These are phyloP conservation scores for Verticillium tricorpus DNA, from an alignment of 2,329 filamentous ascomycete species.

Conservation along the genomic window DNA sequence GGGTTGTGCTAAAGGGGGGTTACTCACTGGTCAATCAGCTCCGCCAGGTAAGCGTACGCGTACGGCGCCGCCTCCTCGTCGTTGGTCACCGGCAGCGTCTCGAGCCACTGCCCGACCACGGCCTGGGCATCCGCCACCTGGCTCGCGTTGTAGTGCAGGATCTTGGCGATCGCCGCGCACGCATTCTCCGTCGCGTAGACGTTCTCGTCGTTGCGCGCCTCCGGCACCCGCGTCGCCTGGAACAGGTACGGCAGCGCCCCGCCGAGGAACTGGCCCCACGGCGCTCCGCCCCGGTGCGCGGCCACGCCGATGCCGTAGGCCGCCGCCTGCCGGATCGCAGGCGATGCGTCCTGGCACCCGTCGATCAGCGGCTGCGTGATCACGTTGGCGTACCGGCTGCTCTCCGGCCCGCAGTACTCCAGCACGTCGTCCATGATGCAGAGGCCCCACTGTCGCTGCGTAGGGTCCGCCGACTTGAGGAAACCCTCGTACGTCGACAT, in stretches of 20 bases:
- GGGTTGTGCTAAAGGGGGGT: too few species aligned
- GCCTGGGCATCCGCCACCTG: conserved; percentile 73
- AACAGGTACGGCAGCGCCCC: conserved; percentile 78
- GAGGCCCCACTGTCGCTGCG: conserved; percentile 96
- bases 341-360: conserved; percentile 79
- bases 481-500: conserved; percentile 83
- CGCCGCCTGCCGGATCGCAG: conserved; percentile 91
- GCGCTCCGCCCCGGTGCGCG: conserved; percentile 81
- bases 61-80: conserved; percentile 97
- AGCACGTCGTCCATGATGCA: conserved; percentile 98
- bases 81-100: conserved; percentile 85
- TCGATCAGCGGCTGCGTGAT: conserved; percentile 84
- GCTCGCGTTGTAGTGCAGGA: conserved; percentile 80
- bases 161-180: conserved; percentile 93
- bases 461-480: conserved; percentile 74
- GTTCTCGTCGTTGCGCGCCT: conserved; percentile 85
- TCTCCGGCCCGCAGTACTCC: conserved; percentile 90
- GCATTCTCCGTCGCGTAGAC: conserved; percentile 98
- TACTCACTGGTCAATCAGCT: conserved; percentile 91
- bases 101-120: conserved; percentile 79
- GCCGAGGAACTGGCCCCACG: conserved; percentile 85
- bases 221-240: conserved; percentile 73
- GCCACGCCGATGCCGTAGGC: conserved; percentile 95
- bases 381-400: conserved; percentile 78
- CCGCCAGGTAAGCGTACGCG: conserved; percentile 85